Percentiles rank a stretch among this genome's conserved stretches.
phyloP scores from a whole-genome alignment of 78 protist genomes.

The Parvularia atlantis region DNA sequence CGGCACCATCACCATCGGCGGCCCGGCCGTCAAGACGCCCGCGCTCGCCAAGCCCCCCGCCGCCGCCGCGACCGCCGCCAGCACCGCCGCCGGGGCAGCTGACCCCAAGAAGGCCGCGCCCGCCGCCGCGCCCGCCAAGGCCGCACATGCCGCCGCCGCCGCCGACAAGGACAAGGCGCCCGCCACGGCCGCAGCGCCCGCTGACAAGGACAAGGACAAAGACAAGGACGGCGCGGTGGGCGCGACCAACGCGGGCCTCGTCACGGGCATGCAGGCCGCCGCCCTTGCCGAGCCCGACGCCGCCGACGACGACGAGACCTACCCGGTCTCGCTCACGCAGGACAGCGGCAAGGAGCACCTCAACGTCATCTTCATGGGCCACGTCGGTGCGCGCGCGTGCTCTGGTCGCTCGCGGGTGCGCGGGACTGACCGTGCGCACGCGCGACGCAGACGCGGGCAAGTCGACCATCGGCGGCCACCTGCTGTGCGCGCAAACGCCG shows the following conservation, averaged over 20 bases:
- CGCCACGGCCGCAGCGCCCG: neutral
- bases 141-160: too few species aligned
- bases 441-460: constrained; percentile 92
- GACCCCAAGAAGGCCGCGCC: too few species aligned
- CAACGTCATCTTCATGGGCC: constrained; percentile 91
- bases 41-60: too few species aligned
- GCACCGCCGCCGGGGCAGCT: too few species aligned
- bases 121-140: too few species aligned
- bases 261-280: neutral
- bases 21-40: too few species aligned
- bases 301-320: too few species aligned
- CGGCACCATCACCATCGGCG: too few species aligned
- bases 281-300: constrained; percentile 3
- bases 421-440: neutral
- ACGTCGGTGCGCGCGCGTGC: constrained; percentile 46
- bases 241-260: neutral
- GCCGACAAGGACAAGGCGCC: too few species aligned
- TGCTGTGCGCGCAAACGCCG: constrained; percentile 28
- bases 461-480: constrained; percentile 84
- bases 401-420: too few species aligned
- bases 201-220: neutral
- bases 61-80: too few species aligned
- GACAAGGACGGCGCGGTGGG: neutral
- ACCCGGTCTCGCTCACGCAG: too few species aligned
- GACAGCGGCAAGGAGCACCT: constrained; percentile 68